Percentiles rank a stretch among this genome's conserved stretches.
Evolutionary conservation across 2,329 filamentous ascomycete species (phyloP).

Genomic region (Ceratocystis ficicola): DNA sequence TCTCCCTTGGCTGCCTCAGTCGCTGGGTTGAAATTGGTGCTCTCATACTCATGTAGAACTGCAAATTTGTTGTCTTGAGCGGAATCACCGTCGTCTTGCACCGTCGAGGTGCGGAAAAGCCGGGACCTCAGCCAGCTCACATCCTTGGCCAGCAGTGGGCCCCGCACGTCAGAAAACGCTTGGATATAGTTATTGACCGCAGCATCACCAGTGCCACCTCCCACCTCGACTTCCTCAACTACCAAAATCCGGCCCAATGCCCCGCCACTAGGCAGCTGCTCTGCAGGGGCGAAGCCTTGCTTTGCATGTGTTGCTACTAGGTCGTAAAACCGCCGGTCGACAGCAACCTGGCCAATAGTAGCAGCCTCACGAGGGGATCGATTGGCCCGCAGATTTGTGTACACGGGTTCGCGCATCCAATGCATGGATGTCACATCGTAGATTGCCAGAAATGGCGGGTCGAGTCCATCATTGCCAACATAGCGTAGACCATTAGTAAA

Average conservation of each 20-base stretch:
- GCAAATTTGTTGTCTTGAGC: constrained; percentile 46
- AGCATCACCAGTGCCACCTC: constrained; percentile 32
- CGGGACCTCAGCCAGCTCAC: constrained; percentile 69
- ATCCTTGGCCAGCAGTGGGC: neutral
- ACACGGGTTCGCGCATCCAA: constrained; percentile 56
- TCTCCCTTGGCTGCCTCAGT: constrained; percentile 51
- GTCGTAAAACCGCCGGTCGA: constrained; percentile 61
- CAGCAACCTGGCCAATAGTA: constrained; percentile 46
- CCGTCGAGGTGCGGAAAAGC: constrained; percentile 50
- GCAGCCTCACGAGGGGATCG: constrained; percentile 42
- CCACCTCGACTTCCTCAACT: constrained; percentile 40
- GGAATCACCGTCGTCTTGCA: constrained; percentile 39
- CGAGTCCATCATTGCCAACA: constrained; percentile 40
- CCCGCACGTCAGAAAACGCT: constrained; percentile 30
- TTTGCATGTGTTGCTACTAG: constrained; percentile 45
- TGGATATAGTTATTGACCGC: constrained; percentile 59
- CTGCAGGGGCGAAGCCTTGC: constrained; percentile 46
- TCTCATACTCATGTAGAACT: constrained; percentile 59
- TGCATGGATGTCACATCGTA: constrained; percentile 72
- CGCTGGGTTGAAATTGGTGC: neutral
- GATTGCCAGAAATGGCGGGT: constrained; percentile 60
- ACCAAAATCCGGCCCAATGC: constrained; percentile 50
- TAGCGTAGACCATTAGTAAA: constrained; percentile 69
- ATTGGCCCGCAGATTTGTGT: constrained; percentile 51
- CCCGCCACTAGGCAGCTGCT: constrained; percentile 47